These are phyloP conservation scores for Stylosanthes scabra DNA, from an alignment of 331 rosid genomes.

Conservation along the genomic window DNA sequence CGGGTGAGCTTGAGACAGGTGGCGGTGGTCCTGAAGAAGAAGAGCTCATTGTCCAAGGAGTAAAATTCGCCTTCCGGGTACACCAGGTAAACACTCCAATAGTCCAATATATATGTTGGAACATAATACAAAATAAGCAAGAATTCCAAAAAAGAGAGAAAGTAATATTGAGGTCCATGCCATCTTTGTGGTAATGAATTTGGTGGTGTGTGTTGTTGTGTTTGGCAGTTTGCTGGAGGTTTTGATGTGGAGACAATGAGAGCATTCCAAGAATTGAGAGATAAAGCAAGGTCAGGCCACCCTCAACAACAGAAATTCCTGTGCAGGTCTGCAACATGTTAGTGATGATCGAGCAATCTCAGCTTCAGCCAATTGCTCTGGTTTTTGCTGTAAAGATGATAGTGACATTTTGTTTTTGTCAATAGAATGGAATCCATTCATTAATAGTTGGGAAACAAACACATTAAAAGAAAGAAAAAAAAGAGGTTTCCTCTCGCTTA, in stretches of 20 bases:
- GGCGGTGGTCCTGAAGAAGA: constrained; percentile 89
- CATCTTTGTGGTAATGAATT: neutral
- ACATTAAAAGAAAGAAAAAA: neutral
- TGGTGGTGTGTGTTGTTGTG: too few species aligned
- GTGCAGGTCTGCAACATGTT: constrained; percentile 69
- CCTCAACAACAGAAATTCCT: constrained; percentile 67
- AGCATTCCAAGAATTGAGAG: constrained; percentile 90
- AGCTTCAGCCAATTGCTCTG: constrained; percentile 55
- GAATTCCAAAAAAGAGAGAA: neutral
- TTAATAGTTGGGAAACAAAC: constrained; percentile 19
- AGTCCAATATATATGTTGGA: constrained; percentile 9
- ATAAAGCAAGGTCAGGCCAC: constrained; percentile 81
- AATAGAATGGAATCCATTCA: constrained; percentile 42
- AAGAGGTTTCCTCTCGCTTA: constrained; percentile 17
- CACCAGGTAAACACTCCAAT: constrained; percentile 76
- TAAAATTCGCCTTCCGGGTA: constrained; percentile 90
- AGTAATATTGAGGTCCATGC: neutral
- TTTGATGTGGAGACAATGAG: constrained; percentile 90
- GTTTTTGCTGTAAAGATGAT: constrained; percentile 59
- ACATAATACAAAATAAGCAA: constrained; percentile 13
- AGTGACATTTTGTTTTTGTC: constrained; percentile 45
- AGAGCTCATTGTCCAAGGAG: constrained; percentile 89
- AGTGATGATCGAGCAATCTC: constrained; percentile 66
- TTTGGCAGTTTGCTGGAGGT: constrained; percentile 88
- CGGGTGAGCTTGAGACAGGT: constrained; percentile 78